Base-by-base conservation (phyloP, 1,284 basidiomycete species). In the Fomitopsis palustris region DNA sequence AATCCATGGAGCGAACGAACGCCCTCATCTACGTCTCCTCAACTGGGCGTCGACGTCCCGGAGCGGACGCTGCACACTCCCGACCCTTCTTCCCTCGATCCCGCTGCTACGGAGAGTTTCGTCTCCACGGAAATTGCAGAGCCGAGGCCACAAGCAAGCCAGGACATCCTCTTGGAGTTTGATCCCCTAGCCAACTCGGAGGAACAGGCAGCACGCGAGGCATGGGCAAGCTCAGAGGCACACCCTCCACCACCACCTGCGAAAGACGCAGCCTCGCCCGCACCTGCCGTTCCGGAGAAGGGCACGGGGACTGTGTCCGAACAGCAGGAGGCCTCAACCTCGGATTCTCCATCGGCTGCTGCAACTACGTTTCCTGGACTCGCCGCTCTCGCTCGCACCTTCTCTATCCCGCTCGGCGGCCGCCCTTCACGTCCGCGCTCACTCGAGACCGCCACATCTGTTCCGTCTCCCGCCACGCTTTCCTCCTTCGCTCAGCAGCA, bases 101-200 rank as follows among this genome's bases (percentile, higher is more conserved):
- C 74, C 14, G 65, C 72, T 3, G 69, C 75, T 43, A 71, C 72
- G n/a, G 68, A 70, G 55, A 75, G 77, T 1, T 66, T 77, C 23
- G 66, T 58, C 62, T 66, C 42, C 63, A 69, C 38, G 59, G 19
- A 74, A 69, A 53, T 61, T 10, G 58, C 45, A 16, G 45, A 57
- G 51, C 43, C 52, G 31, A 21, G 53, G 25, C 54, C 60, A 53
- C 55, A 64, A 23, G 61, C 58, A 31, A 65, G 60, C 27, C 56
- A 66, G 43, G 81, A 84, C 31, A 73, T 86, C 4, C 70, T 88
- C 53, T 74, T 73, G 33, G 81, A 88, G 67, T 89, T 90, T 66
- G 87, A 90, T 73, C 87, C 88, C 19, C 74, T 89, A 31, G 82
- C 74, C 1, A 80, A 76, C 64, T 68, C 75, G 43, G 83, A 84